These are phyloP conservation scores for Cyclostephanos invisitatus DNA, from an alignment of 108 stramenopile genomes.

Conservation along the genomic window DNA sequence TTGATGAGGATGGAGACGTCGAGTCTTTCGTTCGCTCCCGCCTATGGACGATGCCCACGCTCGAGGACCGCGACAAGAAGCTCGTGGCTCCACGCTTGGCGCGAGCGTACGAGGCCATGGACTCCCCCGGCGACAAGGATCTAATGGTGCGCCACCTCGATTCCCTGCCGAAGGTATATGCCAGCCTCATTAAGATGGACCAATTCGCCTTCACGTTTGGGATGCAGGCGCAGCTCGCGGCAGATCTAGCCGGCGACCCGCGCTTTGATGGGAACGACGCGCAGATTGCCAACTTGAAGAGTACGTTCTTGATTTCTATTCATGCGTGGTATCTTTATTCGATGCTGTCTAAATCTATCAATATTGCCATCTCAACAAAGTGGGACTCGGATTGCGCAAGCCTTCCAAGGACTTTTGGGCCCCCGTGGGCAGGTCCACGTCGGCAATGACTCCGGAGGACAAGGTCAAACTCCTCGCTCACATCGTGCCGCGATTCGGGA, in stretches of 20 bases:
- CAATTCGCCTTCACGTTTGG: conserved; percentile 86
- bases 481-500: conserved; percentile 83
- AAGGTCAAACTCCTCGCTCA: conserved; percentile 86
- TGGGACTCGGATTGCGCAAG: conserved; percentile 78
- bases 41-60: conserved; percentile 81
- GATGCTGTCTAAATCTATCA: not conserved
- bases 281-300: conserved; percentile 75
- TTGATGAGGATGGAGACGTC: conserved; percentile 62
- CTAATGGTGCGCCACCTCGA: conserved; percentile 60
- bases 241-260: conserved; percentile 76
- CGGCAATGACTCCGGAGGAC: conserved; percentile 79
- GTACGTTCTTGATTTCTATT: conserved; percentile 14
- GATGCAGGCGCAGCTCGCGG: conserved; percentile 90
- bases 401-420: conserved; percentile 86
- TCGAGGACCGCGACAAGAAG: conserved; percentile 85
- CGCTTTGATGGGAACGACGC: conserved; percentile 77
- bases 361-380: conserved; percentile 16
- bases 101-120: conserved; percentile 50
- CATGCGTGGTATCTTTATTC: not conserved
- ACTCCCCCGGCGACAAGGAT: conserved; percentile 38
- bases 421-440: conserved; percentile 84
- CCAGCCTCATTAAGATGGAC: conserved; percentile 84
- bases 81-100: conserved; percentile 78
- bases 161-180: conserved; percentile 78
- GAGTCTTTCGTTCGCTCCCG: conserved; percentile 73